Evolutionary conservation across 305 asterid genomes (phyloP).

Genomic region (Fraxinus platypoda): DNA sequence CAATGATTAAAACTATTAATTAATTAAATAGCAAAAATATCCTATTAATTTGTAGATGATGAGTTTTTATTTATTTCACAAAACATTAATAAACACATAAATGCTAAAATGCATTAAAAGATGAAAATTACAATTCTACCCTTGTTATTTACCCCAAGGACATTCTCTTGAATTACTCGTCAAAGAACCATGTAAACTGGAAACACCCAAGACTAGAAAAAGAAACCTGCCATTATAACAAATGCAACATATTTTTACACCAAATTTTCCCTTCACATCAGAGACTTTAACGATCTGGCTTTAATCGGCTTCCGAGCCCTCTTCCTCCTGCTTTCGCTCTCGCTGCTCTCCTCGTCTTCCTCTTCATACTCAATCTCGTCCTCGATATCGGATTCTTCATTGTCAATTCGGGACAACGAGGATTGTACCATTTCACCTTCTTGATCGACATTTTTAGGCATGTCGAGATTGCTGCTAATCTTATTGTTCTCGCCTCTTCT

Average conservation of each 20-base stretch:
- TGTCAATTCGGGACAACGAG: constrained; percentile 9
- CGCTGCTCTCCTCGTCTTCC: constrained; percentile 3
- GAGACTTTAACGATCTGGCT: constrained; percentile 65
- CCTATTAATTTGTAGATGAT: not conserved
- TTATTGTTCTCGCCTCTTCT: constrained; percentile 36
- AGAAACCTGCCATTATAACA: not conserved
- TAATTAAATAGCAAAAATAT: not conserved
- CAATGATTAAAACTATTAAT: too few relatives aligned
- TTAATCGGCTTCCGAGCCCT: constrained; percentile 64
- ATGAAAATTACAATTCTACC: constrained; percentile 18
- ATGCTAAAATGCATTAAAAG: not conserved
- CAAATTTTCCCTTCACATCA: constrained; percentile 36
- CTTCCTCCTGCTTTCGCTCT: constrained; percentile 32
- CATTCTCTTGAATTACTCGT: not conserved
- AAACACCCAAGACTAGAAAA: not conserved
- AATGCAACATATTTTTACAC: not conserved
- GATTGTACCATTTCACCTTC: not conserved
- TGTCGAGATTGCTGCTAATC: not conserved
- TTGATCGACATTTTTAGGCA: not conserved
- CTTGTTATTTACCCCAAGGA: constrained; percentile 10
- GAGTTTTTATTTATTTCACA: not conserved
- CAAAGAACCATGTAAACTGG: not conserved
- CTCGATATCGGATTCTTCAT: constrained; percentile 33
- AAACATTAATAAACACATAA: not conserved
- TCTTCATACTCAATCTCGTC: constrained; percentile 35